A percentile compares a stretch with the other conserved stretches of the same genome.
phyloP scores from a whole-genome alignment of 371 early-diverging fungal species.

The Umbelopsis sp. region DNA sequence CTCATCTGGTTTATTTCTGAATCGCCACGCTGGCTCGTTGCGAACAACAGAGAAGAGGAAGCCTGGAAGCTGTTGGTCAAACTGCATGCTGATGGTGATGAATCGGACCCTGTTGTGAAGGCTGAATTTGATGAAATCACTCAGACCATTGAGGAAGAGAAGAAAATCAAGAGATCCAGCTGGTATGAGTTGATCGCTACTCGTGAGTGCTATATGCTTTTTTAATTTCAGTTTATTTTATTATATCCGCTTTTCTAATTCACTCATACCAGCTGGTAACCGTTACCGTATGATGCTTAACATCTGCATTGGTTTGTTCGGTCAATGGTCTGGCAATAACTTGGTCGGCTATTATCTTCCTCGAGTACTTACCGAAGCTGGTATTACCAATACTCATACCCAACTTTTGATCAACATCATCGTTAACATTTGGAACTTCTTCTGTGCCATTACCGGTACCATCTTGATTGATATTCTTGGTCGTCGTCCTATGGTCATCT shows the following conservation, averaged over 20 bases:
- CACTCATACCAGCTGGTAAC: background rate
- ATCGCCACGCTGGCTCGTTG: slow-evolving; percentile 89
- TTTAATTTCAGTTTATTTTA: no score
- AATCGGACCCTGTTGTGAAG: slow-evolving; percentile 50
- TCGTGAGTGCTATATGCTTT: background rate
- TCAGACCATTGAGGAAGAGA: slow-evolving; percentile 3
- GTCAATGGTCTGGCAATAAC: slow-evolving; percentile 17
- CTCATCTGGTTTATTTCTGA: slow-evolving; percentile 76
- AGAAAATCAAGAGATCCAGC: background rate
- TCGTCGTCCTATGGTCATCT: slow-evolving; percentile 15
- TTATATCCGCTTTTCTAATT: background rate
- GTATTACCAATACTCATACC: slow-evolving; percentile 15
- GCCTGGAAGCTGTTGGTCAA: slow-evolving; percentile 70
- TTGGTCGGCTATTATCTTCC: slow-evolving; percentile 15
- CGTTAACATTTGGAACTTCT: background rate
- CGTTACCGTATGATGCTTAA: slow-evolving; percentile 19
- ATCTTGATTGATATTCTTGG: slow-evolving; percentile 13
- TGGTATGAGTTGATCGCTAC: slow-evolving; percentile 9
- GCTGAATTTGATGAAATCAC: slow-evolving; percentile 1
- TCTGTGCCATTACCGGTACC: slow-evolving; percentile 8
- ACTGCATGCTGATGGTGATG: slow-evolving; percentile 63
- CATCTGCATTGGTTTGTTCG: slow-evolving; percentile 13
- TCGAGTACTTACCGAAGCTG: background rate
- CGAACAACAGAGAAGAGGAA: slow-evolving; percentile 66
- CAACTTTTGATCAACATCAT: slow-evolving; percentile 17